Percentiles rank a stretch among this genome's conserved stretches.
Conservation (phyloP, 768 basidiomycete species). For the Hericium coralloides region DNA sequence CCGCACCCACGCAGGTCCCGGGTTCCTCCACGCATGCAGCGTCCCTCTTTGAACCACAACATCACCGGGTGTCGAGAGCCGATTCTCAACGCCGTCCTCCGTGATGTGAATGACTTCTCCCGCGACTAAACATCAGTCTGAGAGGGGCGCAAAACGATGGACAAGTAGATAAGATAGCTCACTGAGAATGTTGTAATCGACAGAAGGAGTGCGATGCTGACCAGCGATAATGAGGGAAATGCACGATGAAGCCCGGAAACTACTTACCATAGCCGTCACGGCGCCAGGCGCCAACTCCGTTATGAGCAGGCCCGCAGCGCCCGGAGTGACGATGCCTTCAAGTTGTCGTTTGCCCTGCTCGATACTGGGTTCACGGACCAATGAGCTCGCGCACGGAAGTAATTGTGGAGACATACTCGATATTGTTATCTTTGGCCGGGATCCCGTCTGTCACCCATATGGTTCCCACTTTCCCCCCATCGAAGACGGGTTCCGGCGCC, state of each 20-base stretch:
- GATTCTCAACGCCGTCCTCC: constrained; percentile 46
- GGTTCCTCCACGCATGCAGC: constrained; percentile 56
- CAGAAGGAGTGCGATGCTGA: constrained; percentile 41
- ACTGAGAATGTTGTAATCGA: constrained; percentile 57
- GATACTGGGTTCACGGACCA: no score
- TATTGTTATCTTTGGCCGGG: constrained; percentile 50
- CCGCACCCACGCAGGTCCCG: constrained; percentile 38
- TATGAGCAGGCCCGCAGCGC: constrained; percentile 39
- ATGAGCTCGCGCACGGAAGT: constrained; percentile 23
- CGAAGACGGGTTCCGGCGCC: not conserved
- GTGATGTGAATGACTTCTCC: constrained; percentile 48
- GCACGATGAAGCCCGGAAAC: constrained; percentile 19
- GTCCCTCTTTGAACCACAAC: constrained; percentile 49
- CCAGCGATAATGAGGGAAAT: constrained; percentile 4
- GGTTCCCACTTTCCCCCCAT: not conserved
- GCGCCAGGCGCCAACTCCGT: constrained; percentile 49
- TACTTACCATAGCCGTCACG: constrained; percentile 38
- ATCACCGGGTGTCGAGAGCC: constrained; percentile 46
- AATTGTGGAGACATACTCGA: constrained; percentile 20
- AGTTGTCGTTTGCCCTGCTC: constrained; percentile 13
- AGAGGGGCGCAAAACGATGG: not conserved
- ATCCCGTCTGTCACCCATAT: constrained; percentile 43
- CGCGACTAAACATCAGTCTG: constrained; percentile 30
- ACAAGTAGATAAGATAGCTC: constrained; percentile 6
- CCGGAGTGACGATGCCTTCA: constrained; percentile 33